Evolutionary conservation across 805 yeast genomes (phyloP).

Genomic region (Ogataea degrootiae): DNA sequence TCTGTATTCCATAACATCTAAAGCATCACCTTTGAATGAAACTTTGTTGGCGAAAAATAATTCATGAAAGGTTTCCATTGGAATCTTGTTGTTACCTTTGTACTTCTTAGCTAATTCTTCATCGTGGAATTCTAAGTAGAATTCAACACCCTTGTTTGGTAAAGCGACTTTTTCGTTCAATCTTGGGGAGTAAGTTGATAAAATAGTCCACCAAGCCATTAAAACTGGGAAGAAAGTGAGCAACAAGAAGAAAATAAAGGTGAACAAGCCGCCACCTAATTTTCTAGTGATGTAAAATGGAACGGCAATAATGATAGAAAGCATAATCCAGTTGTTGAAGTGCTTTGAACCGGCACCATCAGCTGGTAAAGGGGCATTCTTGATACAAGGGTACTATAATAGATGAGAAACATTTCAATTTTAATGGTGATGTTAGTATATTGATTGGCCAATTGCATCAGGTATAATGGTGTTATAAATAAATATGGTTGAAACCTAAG

Average conservation of each 20-base stretch:
- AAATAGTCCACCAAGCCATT: slow-evolving; percentile 77
- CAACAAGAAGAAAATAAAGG: slow-evolving; percentile 56
- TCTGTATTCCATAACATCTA: slow-evolving; percentile 79
- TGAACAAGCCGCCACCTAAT: slow-evolving; percentile 64
- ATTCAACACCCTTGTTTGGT: slow-evolving; percentile 74
- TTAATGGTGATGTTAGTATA: background rate
- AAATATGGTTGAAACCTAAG: slow-evolving; percentile 1
- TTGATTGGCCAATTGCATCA: no score
- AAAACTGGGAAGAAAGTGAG: slow-evolving; percentile 63
- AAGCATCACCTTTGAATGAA: slow-evolving; percentile 79
- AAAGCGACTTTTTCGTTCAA: slow-evolving; percentile 69
- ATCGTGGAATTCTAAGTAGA: slow-evolving; percentile 79
- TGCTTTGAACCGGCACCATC: slow-evolving; percentile 85
- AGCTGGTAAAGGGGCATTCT: slow-evolving; percentile 84
- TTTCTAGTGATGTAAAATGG: slow-evolving; percentile 63
- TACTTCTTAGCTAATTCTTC: slow-evolving; percentile 63
- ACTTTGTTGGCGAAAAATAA: slow-evolving; percentile 80
- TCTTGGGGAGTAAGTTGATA: slow-evolving; percentile 76
- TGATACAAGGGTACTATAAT: slow-evolving; percentile 57
- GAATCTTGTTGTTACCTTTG: slow-evolving; percentile 70
- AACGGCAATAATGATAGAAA: slow-evolving; percentile 44
- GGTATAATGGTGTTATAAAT: background rate
- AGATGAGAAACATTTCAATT: background rate
- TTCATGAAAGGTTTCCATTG: slow-evolving; percentile 90
- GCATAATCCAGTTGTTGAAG: slow-evolving; percentile 58